Base-by-base conservation (phyloP, 108 stramenopile species). In the Nitzschia sp. region DNA sequence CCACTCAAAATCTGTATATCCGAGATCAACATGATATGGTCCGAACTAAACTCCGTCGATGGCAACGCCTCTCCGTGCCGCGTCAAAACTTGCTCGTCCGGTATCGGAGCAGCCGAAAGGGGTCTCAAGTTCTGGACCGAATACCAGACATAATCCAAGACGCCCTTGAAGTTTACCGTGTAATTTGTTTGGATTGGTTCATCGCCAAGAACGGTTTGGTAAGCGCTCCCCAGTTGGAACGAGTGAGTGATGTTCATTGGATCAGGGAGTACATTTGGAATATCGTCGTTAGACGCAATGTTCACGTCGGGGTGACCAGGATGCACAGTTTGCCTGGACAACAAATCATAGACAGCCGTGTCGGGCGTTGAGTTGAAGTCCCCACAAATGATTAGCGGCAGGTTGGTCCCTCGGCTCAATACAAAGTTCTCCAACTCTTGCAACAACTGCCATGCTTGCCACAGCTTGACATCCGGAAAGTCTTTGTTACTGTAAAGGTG, bases 401-500 rank as follows among this genome's bases (percentile, higher is more conserved):
- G 79, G 48, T 85, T 90, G 13, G 79, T 64, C 3, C 88, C 87
- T 47, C 94, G 82, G 62, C 85, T 86, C 79, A 93, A 74, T 36
- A 86, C 83, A 60, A 96, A 97, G 26, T 92, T 88, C 70, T 97
- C 96, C 64, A 99, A 81, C 74, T 97, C 95, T 71, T 95, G 91
- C 62, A 97, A 65, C 24, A 99, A 86, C 55, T 92, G 89, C 86
- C 94, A 90, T 24, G 95, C 81, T 74, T 99, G 98, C 97, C 97
- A 99, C 27, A 99, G 86, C 92, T 99, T 99, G 60, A 98, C 96
- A 78, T 99, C 98, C 23, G 96, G 95, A 63, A 82, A 96, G 70
- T 97, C 97, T 64, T 97, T 96, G 89, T 99, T 94, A 71, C 92
- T 93, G 84, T 98, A 98, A n/a, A 99, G 79, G 82, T 99, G 98